Evolutionary conservation across 306 rosid genomes (phyloP).

Genomic region (Canavalia ensiformis): DNA sequence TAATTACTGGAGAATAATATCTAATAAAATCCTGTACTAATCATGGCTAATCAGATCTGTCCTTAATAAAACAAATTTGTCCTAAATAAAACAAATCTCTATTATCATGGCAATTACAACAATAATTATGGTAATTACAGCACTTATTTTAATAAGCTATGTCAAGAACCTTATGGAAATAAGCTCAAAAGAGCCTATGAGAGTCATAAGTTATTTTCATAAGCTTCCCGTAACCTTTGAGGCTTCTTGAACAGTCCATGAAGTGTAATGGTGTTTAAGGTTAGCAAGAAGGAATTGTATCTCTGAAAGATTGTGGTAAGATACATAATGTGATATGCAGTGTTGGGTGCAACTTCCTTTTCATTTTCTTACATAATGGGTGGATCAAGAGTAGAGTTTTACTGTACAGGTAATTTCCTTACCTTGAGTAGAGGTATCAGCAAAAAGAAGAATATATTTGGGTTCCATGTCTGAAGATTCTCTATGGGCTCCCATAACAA

Average conservation of each 20-base stretch:
- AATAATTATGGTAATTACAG: too few relatives aligned
- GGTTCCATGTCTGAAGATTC: not conserved
- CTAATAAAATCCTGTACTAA: too few relatives aligned
- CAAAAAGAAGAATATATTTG: not conserved
- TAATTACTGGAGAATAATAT: too few relatives aligned
- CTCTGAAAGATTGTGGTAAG: not conserved
- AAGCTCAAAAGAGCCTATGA: too few relatives aligned
- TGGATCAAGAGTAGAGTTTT: not conserved
- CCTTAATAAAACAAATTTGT: too few relatives aligned
- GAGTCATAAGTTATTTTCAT: too few relatives aligned
- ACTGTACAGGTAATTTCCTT: not conserved
- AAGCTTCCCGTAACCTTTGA: not conserved
- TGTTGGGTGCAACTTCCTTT: slow-evolving; percentile 1
- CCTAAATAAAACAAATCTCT: too few relatives aligned
- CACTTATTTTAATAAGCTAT: too few relatives aligned
- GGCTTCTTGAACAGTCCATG: not conserved
- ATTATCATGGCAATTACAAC: too few relatives aligned
- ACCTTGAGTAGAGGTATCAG: not conserved
- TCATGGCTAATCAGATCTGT: too few relatives aligned
- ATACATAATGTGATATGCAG: not conserved
- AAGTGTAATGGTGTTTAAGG: not conserved
- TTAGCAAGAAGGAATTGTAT: slow-evolving; percentile 9
- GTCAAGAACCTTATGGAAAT: too few relatives aligned
- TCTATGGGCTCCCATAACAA: not conserved
- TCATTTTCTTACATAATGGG: not conserved